Base-by-base conservation (phyloP, 495 filamentous ascomycete species). In the Neurospora sp. region DNA sequence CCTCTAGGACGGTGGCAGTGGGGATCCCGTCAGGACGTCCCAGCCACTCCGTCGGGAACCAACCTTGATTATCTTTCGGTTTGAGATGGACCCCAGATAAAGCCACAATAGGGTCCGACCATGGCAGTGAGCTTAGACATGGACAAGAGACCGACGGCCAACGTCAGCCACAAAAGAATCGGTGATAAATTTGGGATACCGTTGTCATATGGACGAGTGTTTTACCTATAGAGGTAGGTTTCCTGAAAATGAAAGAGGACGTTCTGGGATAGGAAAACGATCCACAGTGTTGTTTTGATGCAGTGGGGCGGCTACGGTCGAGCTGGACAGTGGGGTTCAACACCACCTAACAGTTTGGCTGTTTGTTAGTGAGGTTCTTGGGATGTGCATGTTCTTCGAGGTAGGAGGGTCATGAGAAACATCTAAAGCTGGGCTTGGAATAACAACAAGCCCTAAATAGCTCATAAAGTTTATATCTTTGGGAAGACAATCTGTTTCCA, bases 101-200 rank as follows among this genome's bases (percentile, higher is more conserved):
- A 37, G 53, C 53, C 53, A 66, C 53, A 66, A 35, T 9, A 35
- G 31, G 53, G 53, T 61, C 53, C 53, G 53, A 31, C 53, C 53
- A 61, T 61, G 53, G 53, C 53, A 61, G 53, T 61, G 53, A 31
- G 27, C 53, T 61, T 35, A 31, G 53, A 61, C 53, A 16, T 16
- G 53, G 53, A 66, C 27, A 66, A 66, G 53, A 66, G 6, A 66
- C 53, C 53, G 53, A 66, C 11, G 53, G 53, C 53, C 27, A 35
- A 37, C 31, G 27, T 18, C 27, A 35, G 53, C 53, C 53, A 35
- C 53, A 9, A 18, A 1, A 3, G 5, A 66, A 35, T 66, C 12
- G 6, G 27, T 66, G 14, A 66, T 18, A 35, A 16, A 35, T 66
- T 35, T 35, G 27, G 53, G 27, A 66, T 35, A 9, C 2, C 53